Evolutionary conservation across 2,329 filamentous ascomycete genomes (phyloP), one percentile per base, ranked within the genome.

Genomic region (Fusarium luffae): DNA sequence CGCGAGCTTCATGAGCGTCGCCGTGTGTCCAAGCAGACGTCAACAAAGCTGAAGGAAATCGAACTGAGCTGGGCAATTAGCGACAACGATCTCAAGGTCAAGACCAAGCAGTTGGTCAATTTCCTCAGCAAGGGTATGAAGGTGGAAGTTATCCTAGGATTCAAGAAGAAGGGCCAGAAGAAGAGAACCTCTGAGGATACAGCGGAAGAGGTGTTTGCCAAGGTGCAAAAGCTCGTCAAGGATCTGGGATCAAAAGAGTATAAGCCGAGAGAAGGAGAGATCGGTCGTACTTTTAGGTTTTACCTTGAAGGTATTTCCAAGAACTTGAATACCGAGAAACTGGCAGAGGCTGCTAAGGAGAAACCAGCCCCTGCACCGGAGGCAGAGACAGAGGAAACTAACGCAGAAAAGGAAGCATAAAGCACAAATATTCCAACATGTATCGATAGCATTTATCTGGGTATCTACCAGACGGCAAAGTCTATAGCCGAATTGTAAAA

Each of bases 51-150:
- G 18, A 98, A 98, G 82, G 90, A 91, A 76, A 79, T 98, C n/a
- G 94, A 98, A 81, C 74, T 98, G 73, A 95, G 93, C 79, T 98
- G 94, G 94, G 90, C 91, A 34, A 97, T 97, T 75, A 90, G 89
- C 65, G 76, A 80, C 14, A 87, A 95, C 76, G 94, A 98, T 82
- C 79, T 97, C 54, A 81, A 81, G n/a, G 90, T 92, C 77, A 88
- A 90, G 76, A 77, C 96, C 78, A 86, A 86, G 75, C 88, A 89
- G 81, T 78, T 95, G 74, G 81, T 81, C 66, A 84, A 82, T 56
- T 97, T 97, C 77, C 77, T 98, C 76, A 82, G 78, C 11, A 93
- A 93, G 78, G 94, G 94, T 2, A 86, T 87, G 77, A 89, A 85
- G 76, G 93, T 98, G 21, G 91, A 96, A 77, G 76, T 98, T 13